Conservation (phyloP, 2,329 filamentous ascomycete genomes). For the Pseudocercospora vitis region DNA sequence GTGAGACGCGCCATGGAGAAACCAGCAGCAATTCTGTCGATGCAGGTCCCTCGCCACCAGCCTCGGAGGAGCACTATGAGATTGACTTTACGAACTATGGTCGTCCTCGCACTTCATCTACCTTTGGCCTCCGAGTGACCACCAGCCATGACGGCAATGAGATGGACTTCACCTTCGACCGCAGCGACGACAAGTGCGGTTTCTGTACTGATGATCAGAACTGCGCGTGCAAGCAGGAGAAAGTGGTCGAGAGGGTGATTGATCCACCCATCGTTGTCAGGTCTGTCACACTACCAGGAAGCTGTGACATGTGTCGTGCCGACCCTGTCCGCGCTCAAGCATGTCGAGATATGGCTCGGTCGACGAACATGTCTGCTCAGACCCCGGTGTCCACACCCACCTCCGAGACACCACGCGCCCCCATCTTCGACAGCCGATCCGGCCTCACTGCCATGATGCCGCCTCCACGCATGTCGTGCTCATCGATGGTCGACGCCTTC, state of each 20-base stretch:
- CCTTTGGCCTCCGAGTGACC: constrained; percentile 13
- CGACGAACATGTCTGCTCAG: constrained; percentile 13
- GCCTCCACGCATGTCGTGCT: constrained; percentile 25
- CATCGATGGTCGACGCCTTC: constrained; percentile 26
- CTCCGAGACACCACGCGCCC: constrained; percentile 4
- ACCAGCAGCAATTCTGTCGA: too few species aligned
- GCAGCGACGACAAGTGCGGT: constrained; percentile 30
- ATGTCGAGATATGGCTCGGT: constrained; percentile 29
- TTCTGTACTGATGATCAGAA: constrained; percentile 34
- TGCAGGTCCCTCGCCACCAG: constrained; percentile 22
- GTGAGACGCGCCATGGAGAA: too few species aligned
- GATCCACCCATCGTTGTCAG: constrained; percentile 13
- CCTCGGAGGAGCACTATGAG: constrained; percentile 23
- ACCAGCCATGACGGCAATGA: constrained; percentile 24
- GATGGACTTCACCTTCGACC: constrained; percentile 24
- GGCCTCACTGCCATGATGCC: constrained; percentile 15
- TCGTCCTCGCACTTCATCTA: constrained; percentile 3
- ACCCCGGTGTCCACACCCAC: neutral
- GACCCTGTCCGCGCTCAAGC: constrained; percentile 32
- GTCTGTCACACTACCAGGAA: constrained; percentile 27
- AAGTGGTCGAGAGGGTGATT: constrained; percentile 13
- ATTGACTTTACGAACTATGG: constrained; percentile 30
- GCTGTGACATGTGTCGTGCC: constrained; percentile 31
- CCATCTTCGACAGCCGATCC: constrained; percentile 4
- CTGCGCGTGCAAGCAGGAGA: constrained; percentile 30